Conservation (phyloP, 257 asterid genomes). For the Solanum neorickii region DNA sequence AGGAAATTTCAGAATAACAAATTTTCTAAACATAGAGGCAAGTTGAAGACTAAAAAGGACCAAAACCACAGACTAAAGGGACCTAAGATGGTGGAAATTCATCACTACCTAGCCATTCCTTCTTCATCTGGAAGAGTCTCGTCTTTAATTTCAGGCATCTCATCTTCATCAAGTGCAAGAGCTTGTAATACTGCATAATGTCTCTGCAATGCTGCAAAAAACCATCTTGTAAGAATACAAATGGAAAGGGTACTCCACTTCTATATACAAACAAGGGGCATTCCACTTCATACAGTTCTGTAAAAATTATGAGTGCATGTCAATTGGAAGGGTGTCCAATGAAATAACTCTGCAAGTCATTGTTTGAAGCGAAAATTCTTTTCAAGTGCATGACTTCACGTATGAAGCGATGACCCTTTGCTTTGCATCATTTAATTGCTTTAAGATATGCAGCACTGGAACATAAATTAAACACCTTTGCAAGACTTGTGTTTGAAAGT, state of each 20-base stretch:
- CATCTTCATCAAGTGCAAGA: conserved; percentile 91
- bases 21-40: not conserved
- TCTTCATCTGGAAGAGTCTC: conserved; percentile 98
- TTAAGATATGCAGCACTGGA: not conserved
- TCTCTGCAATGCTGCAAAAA: conserved; percentile 80
- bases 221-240: not conserved
- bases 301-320: not conserved
- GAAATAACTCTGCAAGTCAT: not conserved
- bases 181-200: conserved; percentile 95
- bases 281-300: not conserved
- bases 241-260: not conserved
- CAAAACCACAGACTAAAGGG: not conserved
- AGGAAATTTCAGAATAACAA: not conserved
- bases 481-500: not conserved
- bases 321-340: not conserved
- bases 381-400: not conserved
- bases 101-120: conserved; percentile 69
- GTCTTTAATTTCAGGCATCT: conserved; percentile 84
- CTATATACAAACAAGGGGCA: not conserved
- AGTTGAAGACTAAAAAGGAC: not conserved
- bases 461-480: not conserved
- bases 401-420: not conserved
- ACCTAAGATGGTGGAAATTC: not conserved
- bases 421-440: not conserved
- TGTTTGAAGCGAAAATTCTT: not conserved